Percentiles rank a stretch among this genome's conserved stretches.
These are phyloP conservation scores for Chytriomyces sp. DNA, from an alignment of 192 early-diverging fungal genomes.

Conservation along the genomic window DNA sequence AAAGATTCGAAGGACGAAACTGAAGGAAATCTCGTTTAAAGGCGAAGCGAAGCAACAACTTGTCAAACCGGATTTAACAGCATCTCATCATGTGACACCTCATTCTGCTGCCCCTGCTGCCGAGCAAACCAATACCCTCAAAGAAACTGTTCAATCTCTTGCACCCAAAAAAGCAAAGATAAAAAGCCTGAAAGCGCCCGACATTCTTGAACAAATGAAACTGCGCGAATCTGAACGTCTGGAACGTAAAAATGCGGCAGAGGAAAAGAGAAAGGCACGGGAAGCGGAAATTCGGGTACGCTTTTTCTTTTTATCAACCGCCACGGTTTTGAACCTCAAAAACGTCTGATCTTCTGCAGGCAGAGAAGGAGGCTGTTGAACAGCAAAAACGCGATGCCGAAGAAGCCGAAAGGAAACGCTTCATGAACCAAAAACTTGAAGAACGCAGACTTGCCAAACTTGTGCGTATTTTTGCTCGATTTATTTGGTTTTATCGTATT, in stretches of 20 bases:
- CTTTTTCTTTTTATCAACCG: not conserved
- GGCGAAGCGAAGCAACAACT: too few relatives aligned
- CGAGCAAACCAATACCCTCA: not conserved
- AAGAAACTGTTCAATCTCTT: not conserved
- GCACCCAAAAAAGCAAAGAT: not conserved
- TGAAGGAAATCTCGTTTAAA: not conserved
- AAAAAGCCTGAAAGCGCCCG: conserved; percentile 8
- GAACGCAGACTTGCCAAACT: not conserved
- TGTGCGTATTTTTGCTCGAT: not conserved
- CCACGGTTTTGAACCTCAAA: too few relatives aligned
- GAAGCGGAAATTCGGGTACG: not conserved
- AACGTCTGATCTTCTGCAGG: not conserved
- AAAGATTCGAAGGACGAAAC: conserved; percentile 6
- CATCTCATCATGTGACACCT: not conserved
- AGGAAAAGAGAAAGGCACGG: conserved; percentile 1
- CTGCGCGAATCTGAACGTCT: conserved; percentile 11
- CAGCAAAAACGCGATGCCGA: not conserved
- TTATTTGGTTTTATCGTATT: not conserved
- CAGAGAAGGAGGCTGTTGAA: not conserved
- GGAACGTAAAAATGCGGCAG: conserved; percentile 7
- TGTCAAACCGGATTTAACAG: too few relatives aligned
- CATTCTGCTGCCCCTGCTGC: not conserved
- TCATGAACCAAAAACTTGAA: conserved; percentile 12
- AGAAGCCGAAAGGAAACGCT: conserved; percentile 5
- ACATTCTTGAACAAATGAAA: conserved; percentile 21